These are phyloP conservation scores for Aspergillus calidoustus DNA, from an alignment of 2,329 filamentous ascomycete species.

Conservation along the genomic window DNA sequence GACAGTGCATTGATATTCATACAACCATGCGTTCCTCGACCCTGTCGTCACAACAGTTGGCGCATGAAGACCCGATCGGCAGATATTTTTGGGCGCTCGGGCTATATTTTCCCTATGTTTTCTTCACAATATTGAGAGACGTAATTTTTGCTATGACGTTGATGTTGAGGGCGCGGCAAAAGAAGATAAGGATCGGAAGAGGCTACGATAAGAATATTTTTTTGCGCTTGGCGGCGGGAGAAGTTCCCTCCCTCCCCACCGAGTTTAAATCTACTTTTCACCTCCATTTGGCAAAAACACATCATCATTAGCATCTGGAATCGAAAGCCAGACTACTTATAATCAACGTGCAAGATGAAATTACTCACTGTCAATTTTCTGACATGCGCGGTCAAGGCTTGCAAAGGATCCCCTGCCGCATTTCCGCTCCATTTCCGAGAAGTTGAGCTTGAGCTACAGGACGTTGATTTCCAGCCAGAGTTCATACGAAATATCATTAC, in stretches of 20 bases:
- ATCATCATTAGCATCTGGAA: not conserved
- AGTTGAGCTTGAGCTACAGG: slow-evolving; percentile 83
- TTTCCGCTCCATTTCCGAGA: slow-evolving; percentile 94
- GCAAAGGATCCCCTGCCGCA: slow-evolving; percentile 77
- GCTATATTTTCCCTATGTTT: not conserved
- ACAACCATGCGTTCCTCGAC: too few relatives aligned
- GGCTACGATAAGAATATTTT: too few relatives aligned
- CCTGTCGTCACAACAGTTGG: too few relatives aligned
- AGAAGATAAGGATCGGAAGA: too few relatives aligned
- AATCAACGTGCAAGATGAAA: slow-evolving; percentile 69
- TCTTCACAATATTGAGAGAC: not conserved
- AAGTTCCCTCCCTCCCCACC: not conserved
- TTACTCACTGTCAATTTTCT: slow-evolving; percentile 95
- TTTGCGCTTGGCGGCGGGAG: not conserved
- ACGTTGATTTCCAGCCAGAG: slow-evolving; percentile 77
- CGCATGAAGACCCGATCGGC: too few relatives aligned
- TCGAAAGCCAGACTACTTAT: not conserved
- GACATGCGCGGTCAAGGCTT: slow-evolving; percentile 92
- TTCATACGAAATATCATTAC: slow-evolving; percentile 86
- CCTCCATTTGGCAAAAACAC: not conserved
- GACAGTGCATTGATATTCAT: not conserved
- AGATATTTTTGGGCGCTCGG: not conserved
- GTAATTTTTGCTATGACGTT: not conserved
- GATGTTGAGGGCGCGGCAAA: not conserved
- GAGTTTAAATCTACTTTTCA: not conserved